Base-by-base conservation (phyloP, 768 basidiomycete genomes). In the Crepidotus variabilis region DNA sequence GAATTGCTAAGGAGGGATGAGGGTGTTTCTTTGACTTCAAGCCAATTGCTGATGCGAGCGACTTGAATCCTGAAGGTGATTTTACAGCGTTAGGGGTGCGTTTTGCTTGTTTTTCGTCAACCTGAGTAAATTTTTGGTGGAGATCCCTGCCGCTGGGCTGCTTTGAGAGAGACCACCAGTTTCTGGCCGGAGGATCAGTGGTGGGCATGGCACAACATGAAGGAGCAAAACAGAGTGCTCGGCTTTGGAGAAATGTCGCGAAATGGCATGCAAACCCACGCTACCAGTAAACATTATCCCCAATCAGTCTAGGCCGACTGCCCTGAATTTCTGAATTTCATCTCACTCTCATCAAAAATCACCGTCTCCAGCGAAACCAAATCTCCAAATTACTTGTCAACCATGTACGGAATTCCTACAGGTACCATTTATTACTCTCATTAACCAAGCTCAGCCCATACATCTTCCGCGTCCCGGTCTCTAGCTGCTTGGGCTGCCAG, bases 381-480 rank as follows among this genome's bases (percentile, higher is more conserved):
- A 8, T 28, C n/a, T n/a, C n/a, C n/a, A n/a, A n/a, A 28, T 28
- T 8, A 28, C 8, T 28, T 28, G 28, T n/a, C n/a, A n/a, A n/a
- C n/a, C n/a, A n/a, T n/a, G n/a, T n/a, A n/a, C n/a, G n/a, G n/a
- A n/a, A n/a, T n/a, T n/a, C 45, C 24, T 43, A 33, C 21, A 43
- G 20, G 45, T 18, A 20, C 22, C 22, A 43, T 45, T 24, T 18
- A 2, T 33, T 34, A 52, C 13, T 45, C 46, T 58, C 33, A 33
- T 76, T 67, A 85, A 35, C 81, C 83, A 50, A 84, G 65, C 65
- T 82, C 82, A 2, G 88, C 87, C 89, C 89, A 90, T 47, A 86
- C 75, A 61, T 91, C 89, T 63, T 84, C 82, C 4, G 71, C 69
- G 60, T 90, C 88, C 46, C 86, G 74, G 21, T 86, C 81, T 50